Evolutionary conservation across 225 moss, liverwort and hornwort genomes (phyloP).

Genomic region (Thuidium tamariscinum): DNA sequence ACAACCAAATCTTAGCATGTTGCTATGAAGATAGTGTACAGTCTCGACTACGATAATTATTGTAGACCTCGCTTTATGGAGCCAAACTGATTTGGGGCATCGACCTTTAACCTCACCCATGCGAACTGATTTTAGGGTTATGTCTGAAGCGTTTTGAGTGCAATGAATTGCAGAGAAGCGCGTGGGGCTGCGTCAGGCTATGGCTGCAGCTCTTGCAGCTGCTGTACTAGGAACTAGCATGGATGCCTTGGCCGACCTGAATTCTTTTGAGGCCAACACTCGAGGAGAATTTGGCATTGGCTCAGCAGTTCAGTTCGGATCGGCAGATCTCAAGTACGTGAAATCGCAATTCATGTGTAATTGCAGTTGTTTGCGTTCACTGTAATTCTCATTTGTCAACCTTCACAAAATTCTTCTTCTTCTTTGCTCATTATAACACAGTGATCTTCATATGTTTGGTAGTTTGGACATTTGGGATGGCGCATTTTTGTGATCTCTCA

Average conservation of each 20-base stretch:
- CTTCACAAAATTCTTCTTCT: not conserved
- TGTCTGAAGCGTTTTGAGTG: not conserved
- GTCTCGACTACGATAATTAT: not conserved
- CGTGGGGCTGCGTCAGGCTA: slow-evolving; percentile 32
- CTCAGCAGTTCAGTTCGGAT: slow-evolving; percentile 94
- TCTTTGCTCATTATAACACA: not conserved
- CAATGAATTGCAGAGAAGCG: slow-evolving; percentile 18
- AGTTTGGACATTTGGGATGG: not conserved
- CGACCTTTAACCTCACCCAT: not conserved
- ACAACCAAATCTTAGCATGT: not conserved
- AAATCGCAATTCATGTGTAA: not conserved
- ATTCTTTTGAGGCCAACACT: slow-evolving; percentile 86
- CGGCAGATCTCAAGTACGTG: slow-evolving; percentile 82
- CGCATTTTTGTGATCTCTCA: not conserved
- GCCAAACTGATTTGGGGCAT: not conserved
- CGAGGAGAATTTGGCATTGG: slow-evolving; percentile 97
- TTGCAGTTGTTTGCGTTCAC: not conserved
- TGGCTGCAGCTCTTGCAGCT: slow-evolving; percentile 85
- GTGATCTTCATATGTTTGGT: not conserved
- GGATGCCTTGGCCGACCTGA: slow-evolving; percentile 82
- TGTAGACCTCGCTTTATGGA: not conserved
- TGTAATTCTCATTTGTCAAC: not conserved
- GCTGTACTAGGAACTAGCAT: slow-evolving; percentile 71
- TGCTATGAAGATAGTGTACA: not conserved
- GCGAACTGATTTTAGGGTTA: not conserved